Evolutionary conservation across 352 stramenopile genomes (phyloP).

Genomic region (Pythium vanterpoolii): DNA sequence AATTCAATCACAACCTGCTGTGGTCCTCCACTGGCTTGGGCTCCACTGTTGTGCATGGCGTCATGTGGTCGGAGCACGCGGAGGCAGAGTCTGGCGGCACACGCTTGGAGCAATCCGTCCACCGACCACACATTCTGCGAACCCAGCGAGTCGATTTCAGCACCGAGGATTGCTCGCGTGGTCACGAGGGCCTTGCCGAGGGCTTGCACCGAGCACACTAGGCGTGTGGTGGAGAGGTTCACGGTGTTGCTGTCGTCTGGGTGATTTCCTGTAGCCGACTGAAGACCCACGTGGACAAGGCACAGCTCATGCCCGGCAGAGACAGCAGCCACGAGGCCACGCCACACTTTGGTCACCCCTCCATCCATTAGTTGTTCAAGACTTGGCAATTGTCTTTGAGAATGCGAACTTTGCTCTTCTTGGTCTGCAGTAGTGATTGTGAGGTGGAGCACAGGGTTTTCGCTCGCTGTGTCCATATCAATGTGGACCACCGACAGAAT

Average conservation of each 20-base stretch:
- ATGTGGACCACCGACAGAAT: slow-evolving; percentile 18
- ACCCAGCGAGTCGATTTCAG: neutral
- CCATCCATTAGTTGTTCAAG: neutral
- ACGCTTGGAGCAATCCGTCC: neutral
- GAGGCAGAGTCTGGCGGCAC: neutral
- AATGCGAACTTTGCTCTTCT: neutral
- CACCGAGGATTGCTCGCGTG: slow-evolving; percentile 2
- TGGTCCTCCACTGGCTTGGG: neutral
- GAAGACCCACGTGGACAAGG: slow-evolving; percentile 1
- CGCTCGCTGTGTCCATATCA: slow-evolving; percentile 3
- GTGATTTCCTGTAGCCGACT: neutral
- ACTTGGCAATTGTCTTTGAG: neutral
- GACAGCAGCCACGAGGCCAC: slow-evolving; percentile 1
- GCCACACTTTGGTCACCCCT: slow-evolving; percentile 1
- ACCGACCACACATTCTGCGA: neutral
- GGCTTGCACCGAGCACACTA: slow-evolving; percentile 7
- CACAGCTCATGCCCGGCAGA: slow-evolving; percentile 8
- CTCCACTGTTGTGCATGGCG: neutral
- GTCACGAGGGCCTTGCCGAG: slow-evolving; percentile 5
- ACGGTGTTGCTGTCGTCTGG: neutral
- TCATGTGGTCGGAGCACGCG: neutral
- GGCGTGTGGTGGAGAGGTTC: neutral
- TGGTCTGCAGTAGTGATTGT: neutral
- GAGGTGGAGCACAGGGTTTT: neutral
- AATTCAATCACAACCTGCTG: neutral